These are phyloP conservation scores for Testicularia cyperi DNA, from an alignment of 1,284 basidiomycete genomes.

Conservation along the genomic window DNA sequence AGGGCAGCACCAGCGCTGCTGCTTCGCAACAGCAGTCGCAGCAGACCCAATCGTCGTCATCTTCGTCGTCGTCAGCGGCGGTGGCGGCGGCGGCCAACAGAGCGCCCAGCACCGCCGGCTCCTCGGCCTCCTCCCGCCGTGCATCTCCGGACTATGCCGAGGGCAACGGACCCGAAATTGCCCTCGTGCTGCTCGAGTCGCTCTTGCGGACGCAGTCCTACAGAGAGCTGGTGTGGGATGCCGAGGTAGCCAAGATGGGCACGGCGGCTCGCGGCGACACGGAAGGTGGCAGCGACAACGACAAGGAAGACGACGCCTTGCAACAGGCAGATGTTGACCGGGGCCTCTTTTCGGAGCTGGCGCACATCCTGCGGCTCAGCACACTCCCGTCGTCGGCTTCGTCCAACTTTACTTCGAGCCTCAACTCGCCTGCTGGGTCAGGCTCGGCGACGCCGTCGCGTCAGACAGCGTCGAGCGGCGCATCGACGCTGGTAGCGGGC, in stretches of 20 bases:
- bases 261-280: conserved; percentile 8
- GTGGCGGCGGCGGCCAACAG: background rate
- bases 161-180: conserved; percentile 77
- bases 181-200: conserved; percentile 84
- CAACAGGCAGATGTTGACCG: conserved; percentile 18
- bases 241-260: conserved; percentile 44
- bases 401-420: conserved; percentile 19
- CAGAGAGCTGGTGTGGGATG: conserved; percentile 65
- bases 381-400: conserved; percentile 15
- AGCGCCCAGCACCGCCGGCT: background rate
- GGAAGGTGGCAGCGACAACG: conserved; percentile 12
- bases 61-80: conserved; percentile 11
- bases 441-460: conserved; percentile 32
- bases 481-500: conserved; percentile 25
- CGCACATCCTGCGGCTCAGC: conserved; percentile 35
- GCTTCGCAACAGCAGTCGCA: background rate
- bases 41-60: too few species aligned
- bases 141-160: conserved; percentile 48
- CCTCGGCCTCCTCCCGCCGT: conserved; percentile 21
- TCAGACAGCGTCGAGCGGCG: conserved; percentile 4
- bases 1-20: conserved; percentile 3
- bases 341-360: conserved; percentile 40
- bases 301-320: conserved; percentile 7
- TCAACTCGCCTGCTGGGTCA: conserved; percentile 28
- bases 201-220: conserved; percentile 79